Percentiles rank a stretch among this genome's conserved stretches.
Conservation (phyloP, 139 green algal genomes). For the Chlamydomonas asymmetrica region DNA sequence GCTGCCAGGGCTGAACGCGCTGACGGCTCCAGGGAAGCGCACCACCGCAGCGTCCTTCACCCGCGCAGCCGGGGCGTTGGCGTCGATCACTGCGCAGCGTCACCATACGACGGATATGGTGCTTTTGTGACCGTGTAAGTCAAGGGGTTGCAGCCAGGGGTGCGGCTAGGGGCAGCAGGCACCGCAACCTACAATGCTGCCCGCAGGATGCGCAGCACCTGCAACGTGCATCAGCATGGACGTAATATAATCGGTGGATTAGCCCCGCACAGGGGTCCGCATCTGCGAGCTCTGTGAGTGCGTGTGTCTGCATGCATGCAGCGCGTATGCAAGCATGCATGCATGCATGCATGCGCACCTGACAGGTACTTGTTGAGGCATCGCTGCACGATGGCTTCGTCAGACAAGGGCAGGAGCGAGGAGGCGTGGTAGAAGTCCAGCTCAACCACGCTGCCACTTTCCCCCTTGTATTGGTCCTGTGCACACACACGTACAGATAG, state of each 20-base stretch:
- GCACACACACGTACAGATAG: no score
- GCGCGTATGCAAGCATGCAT: background rate
- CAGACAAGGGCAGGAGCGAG: slow-evolving; percentile 68
- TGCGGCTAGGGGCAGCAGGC: no score
- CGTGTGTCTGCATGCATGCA: background rate
- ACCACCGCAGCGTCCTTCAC: slow-evolving; percentile 71
- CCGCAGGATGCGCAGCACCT: slow-evolving; percentile 15
- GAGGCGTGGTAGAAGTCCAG: slow-evolving; percentile 81
- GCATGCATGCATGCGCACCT: background rate
- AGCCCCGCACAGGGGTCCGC: background rate
- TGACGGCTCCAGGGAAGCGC: slow-evolving; percentile 70
- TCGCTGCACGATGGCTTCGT: slow-evolving; percentile 62
- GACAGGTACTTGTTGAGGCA: slow-evolving; percentile 30
- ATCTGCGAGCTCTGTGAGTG: background rate
- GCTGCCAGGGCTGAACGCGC: slow-evolving; percentile 76
- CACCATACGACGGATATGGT: no score
- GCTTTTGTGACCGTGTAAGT: no score
- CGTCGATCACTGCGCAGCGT: slow-evolving; percentile 59
- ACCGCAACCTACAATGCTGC: no score
- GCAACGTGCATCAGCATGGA: background rate
- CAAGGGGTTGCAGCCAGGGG: no score
- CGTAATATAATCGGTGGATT: slow-evolving; percentile 1
- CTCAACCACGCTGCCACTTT: slow-evolving; percentile 64
- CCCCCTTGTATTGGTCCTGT: slow-evolving; percentile 75
- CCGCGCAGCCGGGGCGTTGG: slow-evolving; percentile 47